Base-by-base conservation (phyloP, 208 protist species). In the Acanthamoeba lenticulata region DNA sequence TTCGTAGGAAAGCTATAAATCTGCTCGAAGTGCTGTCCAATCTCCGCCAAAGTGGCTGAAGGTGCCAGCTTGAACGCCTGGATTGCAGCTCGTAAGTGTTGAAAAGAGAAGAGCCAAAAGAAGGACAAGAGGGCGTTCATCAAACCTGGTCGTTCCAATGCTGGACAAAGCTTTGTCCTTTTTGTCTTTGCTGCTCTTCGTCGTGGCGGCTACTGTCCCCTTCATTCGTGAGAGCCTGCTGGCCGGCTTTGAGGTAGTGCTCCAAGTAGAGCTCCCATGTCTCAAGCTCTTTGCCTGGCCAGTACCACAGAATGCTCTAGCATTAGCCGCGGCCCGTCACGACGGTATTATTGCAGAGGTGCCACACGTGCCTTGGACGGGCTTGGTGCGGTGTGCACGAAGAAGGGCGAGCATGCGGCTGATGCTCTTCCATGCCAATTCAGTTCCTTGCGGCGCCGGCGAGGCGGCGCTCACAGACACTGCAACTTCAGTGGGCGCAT, bases 111-210 rank as follows among this genome's bases (percentile, higher is more conserved):
- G n/a, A n/a, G n/a, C n/a, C n/a, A n/a, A n/a, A n/a, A n/a, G n/a
- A n/a, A n/a, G n/a, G 29, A 34, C 29, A 34, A 5, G 60, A 69
- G 60, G 19, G 13, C 36, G 65, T 40, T 60, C 17, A 60, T 21
- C n/a, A n/a, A n/a, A 74, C 65, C 65, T 79, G 69, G 19, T 79
- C 69, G 69, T 79, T 79, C 69, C 69, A 79, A 1, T 79, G 69
- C 69, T 79, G 69, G 6, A 40, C 34, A 45, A 79, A 79, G 24
- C 44, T 79, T 4, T 47, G 69, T 21, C 44, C 69, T 36, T 79
- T 29, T 13, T 36, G 0, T 21, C 69, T 29, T n/a, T 79, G 34
- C 19, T 36, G 32, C 3, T 47, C 36, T 1, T 52, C 47, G 9
- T 52, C 45, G 9, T 5, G 9, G 45, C 45, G 45, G 45, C 15